Percentiles rank a stretch among this genome's conserved stretches.
Evolutionary conservation across 345 rosid genomes (phyloP).

Genomic region (Durio zibethinus): DNA sequence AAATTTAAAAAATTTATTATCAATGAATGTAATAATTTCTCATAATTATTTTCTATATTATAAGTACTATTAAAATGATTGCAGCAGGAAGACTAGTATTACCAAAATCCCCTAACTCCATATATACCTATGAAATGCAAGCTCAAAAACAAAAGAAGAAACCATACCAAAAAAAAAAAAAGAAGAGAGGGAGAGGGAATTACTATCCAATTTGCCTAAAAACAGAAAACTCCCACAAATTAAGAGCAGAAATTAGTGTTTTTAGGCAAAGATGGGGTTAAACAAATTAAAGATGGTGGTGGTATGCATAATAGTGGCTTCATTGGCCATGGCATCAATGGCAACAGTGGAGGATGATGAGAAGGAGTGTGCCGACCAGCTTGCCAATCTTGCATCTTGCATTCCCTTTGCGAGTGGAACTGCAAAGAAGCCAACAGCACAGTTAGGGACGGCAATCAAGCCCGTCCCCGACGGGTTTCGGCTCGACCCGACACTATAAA

Average conservation of each 20-base stretch:
- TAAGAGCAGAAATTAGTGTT: background rate
- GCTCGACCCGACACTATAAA: too few species aligned
- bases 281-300: constrained; percentile 7
- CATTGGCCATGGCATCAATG: constrained; percentile 7
- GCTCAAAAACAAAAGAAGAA: background rate
- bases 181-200: background rate
- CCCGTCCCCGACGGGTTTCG: too few species aligned
- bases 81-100: background rate
- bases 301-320: constrained; percentile 11
- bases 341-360: constrained; percentile 34
- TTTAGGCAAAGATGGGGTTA: constrained; percentile 3
- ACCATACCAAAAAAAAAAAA: background rate
- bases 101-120: background rate
- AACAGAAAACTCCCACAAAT: background rate
- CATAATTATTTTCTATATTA: too few species aligned
- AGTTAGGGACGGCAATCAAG: constrained; percentile 29
- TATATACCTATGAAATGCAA: constrained; percentile 1
- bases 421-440: constrained; percentile 36
- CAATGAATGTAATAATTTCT: too few species aligned
- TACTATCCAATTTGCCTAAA: background rate
- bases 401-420: constrained; percentile 45
- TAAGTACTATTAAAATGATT: background rate
- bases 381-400: constrained; percentile 37
- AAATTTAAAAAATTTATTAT: too few species aligned
- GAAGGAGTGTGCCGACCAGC: constrained; percentile 36